Base-by-base conservation (phyloP, 2,329 filamentous ascomycete species). In the Dactylellina sp. region DNA sequence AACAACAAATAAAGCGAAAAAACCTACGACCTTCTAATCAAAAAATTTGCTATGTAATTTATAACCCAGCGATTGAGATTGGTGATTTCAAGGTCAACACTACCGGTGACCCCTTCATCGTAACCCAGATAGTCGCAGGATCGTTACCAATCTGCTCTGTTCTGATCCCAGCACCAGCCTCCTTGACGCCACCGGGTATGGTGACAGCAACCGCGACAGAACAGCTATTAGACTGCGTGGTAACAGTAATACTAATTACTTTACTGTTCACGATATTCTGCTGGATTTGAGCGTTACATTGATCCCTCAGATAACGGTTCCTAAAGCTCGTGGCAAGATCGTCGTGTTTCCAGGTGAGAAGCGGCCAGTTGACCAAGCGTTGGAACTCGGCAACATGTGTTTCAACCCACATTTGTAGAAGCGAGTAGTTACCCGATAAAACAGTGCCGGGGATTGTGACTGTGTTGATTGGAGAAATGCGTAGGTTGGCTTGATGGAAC, bases 401-500 rank as follows among this genome's bases (percentile, higher is more conserved):
- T 79, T 88, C 86, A 16, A 84, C 82, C 86, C 86, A 88, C 11
- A 83, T 84, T 79, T 87, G 85, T 75, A 87, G 82, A 16, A 88
- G 82, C 1, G 85, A 86, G 65, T 84, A 81, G 75, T 84, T 81
- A 1, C 80, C 82, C 0, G 80, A 79, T 0, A 53, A 14, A 0
- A 44, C 52, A 20, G 66, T 71, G 2, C 59, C 59, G 12, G 83
- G 80, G 14, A 83, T 82, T 66, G 86, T 86, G 55, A 87, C 81
- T 7, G 82, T 84, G 52, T 84, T 83, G 1, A 79, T 78, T 1
- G 80, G 79, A 57, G 84, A 82, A 1, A 81, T 80, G 63, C 86
- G 84, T 71, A 86, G 77, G 78, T 89, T 89, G 71, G 86, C 86
- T 80, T 89, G 87, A 79, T 89, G 87, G 82, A 89, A 88, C 86